phyloP scores from a whole-genome alignment of 805 yeast genomes.

The Suhomyces faveliae region DNA sequence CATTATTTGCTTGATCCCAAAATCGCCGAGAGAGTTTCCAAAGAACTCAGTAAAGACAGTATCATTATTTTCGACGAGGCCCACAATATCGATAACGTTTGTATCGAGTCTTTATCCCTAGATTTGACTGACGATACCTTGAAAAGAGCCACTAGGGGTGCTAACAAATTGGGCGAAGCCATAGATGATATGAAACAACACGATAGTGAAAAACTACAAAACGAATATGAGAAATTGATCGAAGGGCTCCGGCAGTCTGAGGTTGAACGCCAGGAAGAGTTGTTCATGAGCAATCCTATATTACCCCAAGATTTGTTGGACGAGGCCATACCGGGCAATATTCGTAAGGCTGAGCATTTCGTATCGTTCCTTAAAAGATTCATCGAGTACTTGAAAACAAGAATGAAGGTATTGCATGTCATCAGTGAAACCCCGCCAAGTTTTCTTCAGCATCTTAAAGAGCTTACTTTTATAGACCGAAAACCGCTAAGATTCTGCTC shows the following conservation, averaged over 20 bases:
- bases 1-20: constrained; percentile 96
- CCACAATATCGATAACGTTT: constrained; percentile 97
- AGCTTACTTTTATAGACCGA: constrained; percentile 85
- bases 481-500: constrained; percentile 92
- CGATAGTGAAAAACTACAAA: constrained; percentile 80
- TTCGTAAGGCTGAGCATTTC: constrained; percentile 95
- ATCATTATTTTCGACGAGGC: constrained; percentile 98
- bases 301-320: constrained; percentile 79
- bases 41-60: constrained; percentile 86
- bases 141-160: constrained; percentile 85
- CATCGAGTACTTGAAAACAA: constrained; percentile 89
- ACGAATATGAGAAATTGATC: constrained; percentile 88
- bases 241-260: constrained; percentile 87
- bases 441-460: constrained; percentile 88
- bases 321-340: constrained; percentile 97
- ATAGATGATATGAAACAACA: constrained; percentile 82
- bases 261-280: constrained; percentile 55
- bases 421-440: constrained; percentile 97
- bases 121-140: constrained; percentile 90
- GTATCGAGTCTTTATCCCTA: constrained; percentile 90
- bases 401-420: constrained; percentile 97
- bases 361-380: constrained; percentile 89
- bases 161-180: constrained; percentile 69
- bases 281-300: constrained; percentile 83
- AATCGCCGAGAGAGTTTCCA: constrained; percentile 92